Base-by-base conservation (phyloP, 371 early-diverging fungal genomes). In the Actinomucor elegans region DNA sequence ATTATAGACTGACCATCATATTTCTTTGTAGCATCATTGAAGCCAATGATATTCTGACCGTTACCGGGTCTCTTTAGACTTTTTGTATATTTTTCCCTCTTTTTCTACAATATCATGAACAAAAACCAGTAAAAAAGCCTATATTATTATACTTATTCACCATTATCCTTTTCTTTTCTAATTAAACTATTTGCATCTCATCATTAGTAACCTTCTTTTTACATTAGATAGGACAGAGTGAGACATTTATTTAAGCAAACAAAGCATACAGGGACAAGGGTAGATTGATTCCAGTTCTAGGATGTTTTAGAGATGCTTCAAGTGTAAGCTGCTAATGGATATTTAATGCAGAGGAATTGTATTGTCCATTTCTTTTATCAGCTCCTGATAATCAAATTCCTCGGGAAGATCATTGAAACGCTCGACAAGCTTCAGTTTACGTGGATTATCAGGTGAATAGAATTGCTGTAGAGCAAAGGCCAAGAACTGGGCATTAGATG, bases 381-480 rank as follows among this genome's bases (percentile, higher is more conserved):
- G 59, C 35, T 73, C 76, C 38, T 89, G 73, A 64, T 91, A 89
- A 42, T 90, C 83, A 64, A 94, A 94, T 38, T 69, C 55, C 4
- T 75, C 75, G 0, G 96, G 94, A 10, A 61, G 55, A 44, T 77
- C 79, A 68, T 91, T 89, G 67, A 94, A 94, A 27, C 61, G 70
- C 42, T 91, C 84, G 5, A 96, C 75, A 11, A 94, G 68, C 24
- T 67, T 53, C 28, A 72, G 52, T 64, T 89, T 90, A 24, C 66
- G 67, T 4, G 77, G 74, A 11, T 80, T 73, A 4, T 91, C 92
- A 18, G 88, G 83, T 17, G 91, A 87, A 64, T 96, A 94, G 63
- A 92, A 96, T 53, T 84, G 73, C 61, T 94, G 96, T 57, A 92
- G 62, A 23, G 83, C 81, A 63, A 89, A 86, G 2, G 86, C 88